phyloP scores from a whole-genome alignment of 768 basidiomycete genomes.

The Psilocybe tampanensis region DNA sequence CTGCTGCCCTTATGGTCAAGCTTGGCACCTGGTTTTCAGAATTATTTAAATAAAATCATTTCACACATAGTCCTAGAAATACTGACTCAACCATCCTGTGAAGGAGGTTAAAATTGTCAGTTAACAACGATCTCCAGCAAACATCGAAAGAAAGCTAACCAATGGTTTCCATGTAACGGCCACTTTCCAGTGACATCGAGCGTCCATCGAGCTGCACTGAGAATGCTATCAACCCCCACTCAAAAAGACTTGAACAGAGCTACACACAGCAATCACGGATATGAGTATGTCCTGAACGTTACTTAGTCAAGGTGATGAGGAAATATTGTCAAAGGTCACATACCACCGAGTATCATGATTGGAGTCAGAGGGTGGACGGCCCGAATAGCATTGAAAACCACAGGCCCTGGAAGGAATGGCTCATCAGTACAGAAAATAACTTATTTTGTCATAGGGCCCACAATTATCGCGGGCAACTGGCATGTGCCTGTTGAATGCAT shows the following conservation, averaged over 20 bases:
- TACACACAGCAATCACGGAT: conserved; percentile 76
- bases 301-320: not conserved
- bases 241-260: not conserved
- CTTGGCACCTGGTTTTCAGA: conserved; percentile 43
- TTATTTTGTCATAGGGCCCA: conserved; percentile 33
- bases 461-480: conserved; percentile 73
- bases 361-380: conserved; percentile 73
- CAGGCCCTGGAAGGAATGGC: conserved; percentile 51
- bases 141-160: conserved; percentile 42
- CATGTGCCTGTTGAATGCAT: conserved; percentile 66
- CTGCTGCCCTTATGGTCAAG: conserved; percentile 41
- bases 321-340: not conserved
- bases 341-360: conserved; percentile 81
- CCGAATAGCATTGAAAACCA: conserved; percentile 75
- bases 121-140: too few species aligned
- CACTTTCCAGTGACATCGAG: conserved; percentile 82
- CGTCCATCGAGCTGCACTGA: conserved; percentile 68
- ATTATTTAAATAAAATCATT: not conserved
- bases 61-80: not conserved
- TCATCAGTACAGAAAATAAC: conserved; percentile 7
- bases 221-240: not conserved
- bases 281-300: conserved; percentile 61
- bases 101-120: conserved; percentile 6
- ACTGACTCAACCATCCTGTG: conserved; percentile 66
- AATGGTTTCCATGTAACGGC: conserved; percentile 92